These are phyloP conservation scores for Phlebiopsis gigantea DNA, from an alignment of 768 basidiomycete genomes.

Conservation along the genomic window DNA sequence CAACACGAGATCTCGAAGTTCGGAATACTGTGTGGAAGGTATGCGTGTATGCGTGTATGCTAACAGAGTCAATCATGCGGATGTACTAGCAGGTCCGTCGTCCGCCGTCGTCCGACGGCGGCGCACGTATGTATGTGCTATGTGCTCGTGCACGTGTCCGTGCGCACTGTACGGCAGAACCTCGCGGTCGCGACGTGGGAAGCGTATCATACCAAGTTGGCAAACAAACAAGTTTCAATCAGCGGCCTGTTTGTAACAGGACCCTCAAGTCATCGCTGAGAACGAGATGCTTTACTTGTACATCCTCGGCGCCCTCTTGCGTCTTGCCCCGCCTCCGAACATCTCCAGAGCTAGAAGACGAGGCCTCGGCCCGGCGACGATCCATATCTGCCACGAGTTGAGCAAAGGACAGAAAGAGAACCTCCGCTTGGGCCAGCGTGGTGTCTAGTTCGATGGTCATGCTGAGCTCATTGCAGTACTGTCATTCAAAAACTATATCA, in stretches of 20 bases:
- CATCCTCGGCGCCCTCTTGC: neutral
- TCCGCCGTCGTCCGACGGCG: neutral
- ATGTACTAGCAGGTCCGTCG: too few relatives aligned
- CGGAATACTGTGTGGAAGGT: neutral
- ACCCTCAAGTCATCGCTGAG: conserved; percentile 6
- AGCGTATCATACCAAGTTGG: neutral
- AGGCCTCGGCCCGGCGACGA: conserved; percentile 62
- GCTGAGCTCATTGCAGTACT: conserved; percentile 93
- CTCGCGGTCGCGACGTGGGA: conserved; percentile 1
- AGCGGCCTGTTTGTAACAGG: conserved; percentile 4
- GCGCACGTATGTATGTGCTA: neutral
- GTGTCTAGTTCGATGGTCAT: conserved; percentile 97
- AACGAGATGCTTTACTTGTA: neutral
- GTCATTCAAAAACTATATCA: conserved; percentile 2
- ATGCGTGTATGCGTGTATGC: neutral
- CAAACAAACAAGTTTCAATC: neutral
- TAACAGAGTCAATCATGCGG: neutral
- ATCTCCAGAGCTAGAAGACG: conserved; percentile 13
- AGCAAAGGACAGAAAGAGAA: conserved; percentile 88
- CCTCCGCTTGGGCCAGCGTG: conserved; percentile 94
- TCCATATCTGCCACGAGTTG: conserved; percentile 89
- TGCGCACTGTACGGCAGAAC: neutral
- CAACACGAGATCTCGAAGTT: neutral
- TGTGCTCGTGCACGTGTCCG: neutral
- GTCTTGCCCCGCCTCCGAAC: neutral